These are phyloP conservation scores for Aspergillus homomorphus DNA, from an alignment of 495 filamentous ascomycete genomes.

Conservation along the genomic window DNA sequence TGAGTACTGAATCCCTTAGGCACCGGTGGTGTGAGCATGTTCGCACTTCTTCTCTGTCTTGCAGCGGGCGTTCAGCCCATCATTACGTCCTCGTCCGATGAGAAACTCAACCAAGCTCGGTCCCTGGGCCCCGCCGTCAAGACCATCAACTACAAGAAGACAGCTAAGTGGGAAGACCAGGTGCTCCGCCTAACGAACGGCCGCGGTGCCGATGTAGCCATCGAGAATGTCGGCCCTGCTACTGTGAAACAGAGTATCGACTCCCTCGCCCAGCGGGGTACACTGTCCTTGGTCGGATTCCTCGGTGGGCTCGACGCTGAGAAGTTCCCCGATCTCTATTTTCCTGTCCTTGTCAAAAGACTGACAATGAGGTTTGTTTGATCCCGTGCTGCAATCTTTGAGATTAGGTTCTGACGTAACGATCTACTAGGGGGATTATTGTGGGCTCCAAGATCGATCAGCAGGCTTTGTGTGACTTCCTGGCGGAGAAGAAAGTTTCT, in stretches of 20 bases:
- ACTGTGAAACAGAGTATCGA: conserved; percentile 20
- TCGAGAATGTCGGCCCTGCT: conserved; percentile 16
- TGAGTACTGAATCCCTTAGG: conserved; percentile 26
- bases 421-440: conserved; percentile 21
- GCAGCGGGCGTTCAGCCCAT: conserved; percentile 66
- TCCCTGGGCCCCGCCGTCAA: conserved; percentile 39
- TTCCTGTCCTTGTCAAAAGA: neutral
- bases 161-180: conserved; percentile 47
- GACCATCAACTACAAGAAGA: conserved; percentile 59
- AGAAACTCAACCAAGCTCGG: conserved; percentile 58
- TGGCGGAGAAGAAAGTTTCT: conserved; percentile 27
- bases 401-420: neutral
- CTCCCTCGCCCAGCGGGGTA: conserved; percentile 17
- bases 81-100: conserved; percentile 61
- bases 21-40: conserved; percentile 69
- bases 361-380: neutral
- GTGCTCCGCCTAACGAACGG: conserved; percentile 26
- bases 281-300: conserved; percentile 20
- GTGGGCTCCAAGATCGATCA: conserved; percentile 26
- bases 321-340: neutral
- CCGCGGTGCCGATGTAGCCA: conserved; percentile 21
- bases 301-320: conserved; percentile 5
- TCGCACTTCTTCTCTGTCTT: conserved; percentile 69
- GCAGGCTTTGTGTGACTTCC: conserved; percentile 21
- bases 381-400: neutral